Base-by-base conservation (phyloP, 805 yeast genomes). In the Scheffersomyces amazonensis region DNA sequence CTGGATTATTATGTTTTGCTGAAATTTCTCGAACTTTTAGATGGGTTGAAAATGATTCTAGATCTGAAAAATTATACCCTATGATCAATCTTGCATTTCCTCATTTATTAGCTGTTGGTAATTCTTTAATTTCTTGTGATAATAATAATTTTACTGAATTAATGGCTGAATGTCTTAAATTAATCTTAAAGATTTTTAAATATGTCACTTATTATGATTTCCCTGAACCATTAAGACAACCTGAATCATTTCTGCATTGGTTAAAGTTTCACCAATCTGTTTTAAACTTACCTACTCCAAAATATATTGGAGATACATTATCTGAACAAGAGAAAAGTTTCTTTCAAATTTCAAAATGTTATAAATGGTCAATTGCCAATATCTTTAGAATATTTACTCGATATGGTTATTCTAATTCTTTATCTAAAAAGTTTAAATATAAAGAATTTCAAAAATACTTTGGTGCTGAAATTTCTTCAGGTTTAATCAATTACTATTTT, bases 311-410 rank as follows among this genome's bases (percentile, higher is more conserved):
- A 43, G 66, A 70, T 15, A 80, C 78, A 34, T 70, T 69, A 6
- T 73, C 76, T 16, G 59, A 56, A 41, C 44, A 43, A 42, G 73
- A 68, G 32, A 61, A 55, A 46, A 49, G 60, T 79, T 34, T 85
- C 83, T 83, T 81, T 69, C 54, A 91, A 80, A 62, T 76, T 80
- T 49, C 90, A 76, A 65, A 93, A 43, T 63, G 69, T 40, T 61
- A 65, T 47, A 69, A 91, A 59, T 91, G 98, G 97, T 78, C 95
- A 1, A 81, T 80, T 53, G 88, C 87, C 17, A 88, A 87, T 56
- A 56, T 90, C 29, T 75, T 73, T 47, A 76, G 95, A 47, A 56
- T 89, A 3, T 86, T 86, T 51, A 74, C 73, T 37, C 73, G 91
- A 49, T 89, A 84, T 54, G 87, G 83, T 1, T 75, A 86, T 0